Evolutionary conservation across 805 yeast genomes (phyloP).

Genomic region (Candida xiaguanensis): DNA sequence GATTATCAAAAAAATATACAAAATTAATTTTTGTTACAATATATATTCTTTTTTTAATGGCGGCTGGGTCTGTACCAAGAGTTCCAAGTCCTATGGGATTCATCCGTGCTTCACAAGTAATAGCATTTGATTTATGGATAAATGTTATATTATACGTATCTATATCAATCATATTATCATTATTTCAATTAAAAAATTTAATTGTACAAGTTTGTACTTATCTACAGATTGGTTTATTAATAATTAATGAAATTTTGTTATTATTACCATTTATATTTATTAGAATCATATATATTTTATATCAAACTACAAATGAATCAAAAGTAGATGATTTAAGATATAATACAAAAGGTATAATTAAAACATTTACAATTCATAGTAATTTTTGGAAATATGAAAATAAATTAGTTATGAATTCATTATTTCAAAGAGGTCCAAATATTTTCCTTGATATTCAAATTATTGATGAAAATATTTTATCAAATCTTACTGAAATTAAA

Average conservation of each 20-base stretch:
- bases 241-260: not conserved
- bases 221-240: not conserved
- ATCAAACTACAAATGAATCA: slow-evolving; percentile 2
- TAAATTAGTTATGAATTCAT: slow-evolving; percentile 3
- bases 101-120: slow-evolving; percentile 2
- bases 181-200: slow-evolving; percentile 6
- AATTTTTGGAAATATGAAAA: slow-evolving; percentile 6
- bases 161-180: slow-evolving; percentile 3
- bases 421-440: slow-evolving; percentile 6
- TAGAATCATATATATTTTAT: slow-evolving; percentile 5
- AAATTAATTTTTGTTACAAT: too few species aligned
- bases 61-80: not conserved
- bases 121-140: slow-evolving; percentile 7
- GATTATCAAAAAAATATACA: too few species aligned
- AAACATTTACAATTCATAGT: slow-evolving; percentile 6
- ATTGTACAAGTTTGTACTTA: not conserved
- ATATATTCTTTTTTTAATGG: not conserved
- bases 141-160: slow-evolving; percentile 7
- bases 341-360: slow-evolving; percentile 7
- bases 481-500: not conserved
- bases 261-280: slow-evolving; percentile 6
- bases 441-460: slow-evolving; percentile 3
- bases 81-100: slow-evolving; percentile 2
- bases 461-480: not conserved
- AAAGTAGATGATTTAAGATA: slow-evolving; percentile 6